These are phyloP conservation scores for Candida frijolesensis DNA, from an alignment of 1,139 yeast species.

Conservation along the genomic window DNA sequence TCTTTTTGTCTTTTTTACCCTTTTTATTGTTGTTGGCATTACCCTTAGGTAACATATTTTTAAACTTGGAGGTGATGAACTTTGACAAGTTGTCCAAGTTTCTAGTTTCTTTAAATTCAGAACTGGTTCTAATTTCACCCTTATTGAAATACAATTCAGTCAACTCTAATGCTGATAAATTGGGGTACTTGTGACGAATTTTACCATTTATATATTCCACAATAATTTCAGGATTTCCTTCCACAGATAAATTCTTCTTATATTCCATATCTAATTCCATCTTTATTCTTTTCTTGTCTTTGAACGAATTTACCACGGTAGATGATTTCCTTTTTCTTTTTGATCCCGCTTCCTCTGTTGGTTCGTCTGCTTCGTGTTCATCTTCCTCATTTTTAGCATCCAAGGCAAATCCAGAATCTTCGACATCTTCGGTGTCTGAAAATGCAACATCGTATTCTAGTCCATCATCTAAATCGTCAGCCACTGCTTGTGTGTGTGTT, in stretches of 20 bases:
- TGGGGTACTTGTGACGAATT: slow-evolving; percentile 52
- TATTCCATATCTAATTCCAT: slow-evolving; percentile 59
- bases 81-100: slow-evolving; percentile 47
- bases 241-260: slow-evolving; percentile 51
- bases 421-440: slow-evolving; percentile 18
- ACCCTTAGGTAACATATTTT: slow-evolving; percentile 41
- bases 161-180: slow-evolving; percentile 64
- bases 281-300: slow-evolving; percentile 56
- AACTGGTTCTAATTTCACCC: slow-evolving; percentile 50
- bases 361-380: slow-evolving; percentile 12
- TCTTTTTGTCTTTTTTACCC: slow-evolving; percentile 23
- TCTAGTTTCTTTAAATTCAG: slow-evolving; percentile 49
- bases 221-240: slow-evolving; percentile 53
- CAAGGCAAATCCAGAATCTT: slow-evolving; percentile 16
- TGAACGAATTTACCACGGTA: slow-evolving; percentile 32
- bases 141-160: slow-evolving; percentile 57
- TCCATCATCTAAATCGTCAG: slow-evolving; percentile 71
- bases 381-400: slow-evolving; percentile 13
- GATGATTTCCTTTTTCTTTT: slow-evolving; percentile 13
- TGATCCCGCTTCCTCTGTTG: slow-evolving; percentile 7
- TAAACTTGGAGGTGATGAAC: slow-evolving; percentile 46
- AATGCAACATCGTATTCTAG: slow-evolving; percentile 55
- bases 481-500: slow-evolving; percentile 11
- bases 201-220: slow-evolving; percentile 60
- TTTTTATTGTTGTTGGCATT: slow-evolving; percentile 28